Evolutionary conservation across 257 asterid genomes (phyloP).

Genomic region (Echites panduratus): DNA sequence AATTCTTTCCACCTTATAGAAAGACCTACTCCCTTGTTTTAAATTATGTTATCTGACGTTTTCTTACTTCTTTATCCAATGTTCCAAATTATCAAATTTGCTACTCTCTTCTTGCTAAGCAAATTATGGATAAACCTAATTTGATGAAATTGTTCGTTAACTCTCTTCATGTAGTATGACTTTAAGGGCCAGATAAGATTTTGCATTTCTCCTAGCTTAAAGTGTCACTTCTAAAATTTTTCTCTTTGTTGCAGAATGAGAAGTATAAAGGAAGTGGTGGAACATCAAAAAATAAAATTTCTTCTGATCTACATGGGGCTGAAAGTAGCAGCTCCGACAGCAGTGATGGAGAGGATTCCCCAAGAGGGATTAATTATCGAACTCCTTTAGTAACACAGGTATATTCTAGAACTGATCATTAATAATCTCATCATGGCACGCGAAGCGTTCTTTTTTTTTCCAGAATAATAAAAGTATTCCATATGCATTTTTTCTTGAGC

Average conservation of each 20-base stretch:
- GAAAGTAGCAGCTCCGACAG: conserved; percentile 73
- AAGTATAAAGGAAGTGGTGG: conserved; percentile 41
- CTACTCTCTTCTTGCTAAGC: not conserved
- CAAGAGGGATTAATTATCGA: conserved; percentile 50
- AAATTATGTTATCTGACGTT: not conserved
- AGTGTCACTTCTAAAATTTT: not conserved
- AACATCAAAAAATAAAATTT: conserved; percentile 55
- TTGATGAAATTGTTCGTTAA: not conserved
- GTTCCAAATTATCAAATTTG: not conserved
- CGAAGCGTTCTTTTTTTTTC: not conserved
- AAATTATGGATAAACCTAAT: not conserved
- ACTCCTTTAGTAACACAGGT: conserved; percentile 95
- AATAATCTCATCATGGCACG: not conserved
- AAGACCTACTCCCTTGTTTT: not conserved
- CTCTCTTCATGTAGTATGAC: not conserved
- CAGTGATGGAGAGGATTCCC: conserved; percentile 75
- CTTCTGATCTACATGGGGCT: conserved; percentile 36
- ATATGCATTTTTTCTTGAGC: not conserved
- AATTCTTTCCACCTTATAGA: not conserved
- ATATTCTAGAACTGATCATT: not conserved
- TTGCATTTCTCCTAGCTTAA: not conserved
- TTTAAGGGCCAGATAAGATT: not conserved
- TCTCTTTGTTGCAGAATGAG: conserved; percentile 32
- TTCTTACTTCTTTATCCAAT: not conserved
- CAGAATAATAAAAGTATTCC: not conserved